Conservation (phyloP, 2,329 filamentous ascomycete genomes). For the Neonectria punicea region DNA sequence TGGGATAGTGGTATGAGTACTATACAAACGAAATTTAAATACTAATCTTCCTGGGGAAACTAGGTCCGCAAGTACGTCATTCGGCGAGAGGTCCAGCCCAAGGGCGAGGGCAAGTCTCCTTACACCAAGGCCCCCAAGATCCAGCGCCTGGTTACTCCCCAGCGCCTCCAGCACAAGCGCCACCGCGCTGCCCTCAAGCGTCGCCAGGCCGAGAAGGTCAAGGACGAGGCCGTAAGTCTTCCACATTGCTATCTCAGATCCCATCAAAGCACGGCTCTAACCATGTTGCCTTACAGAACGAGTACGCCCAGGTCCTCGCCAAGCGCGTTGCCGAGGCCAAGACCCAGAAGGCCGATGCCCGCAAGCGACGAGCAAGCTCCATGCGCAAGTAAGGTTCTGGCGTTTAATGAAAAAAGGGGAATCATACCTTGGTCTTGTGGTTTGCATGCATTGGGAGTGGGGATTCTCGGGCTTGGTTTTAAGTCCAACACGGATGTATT, state of each 20-base stretch:
- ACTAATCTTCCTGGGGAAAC: slow-evolving; percentile 53
- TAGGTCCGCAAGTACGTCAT: slow-evolving; percentile 99
- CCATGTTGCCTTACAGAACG: slow-evolving; percentile 74
- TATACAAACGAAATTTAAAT: slow-evolving; percentile 35
- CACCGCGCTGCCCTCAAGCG: slow-evolving; percentile 98
- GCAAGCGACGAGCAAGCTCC: slow-evolving; percentile 97
- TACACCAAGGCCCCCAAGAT: slow-evolving; percentile 99
- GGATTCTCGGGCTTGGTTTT: slow-evolving; percentile 47
- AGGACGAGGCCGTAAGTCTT: slow-evolving; percentile 94
- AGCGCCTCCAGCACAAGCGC: slow-evolving; percentile 99
- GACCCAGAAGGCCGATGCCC: slow-evolving; percentile 89
- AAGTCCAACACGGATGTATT: slow-evolving; percentile 51
- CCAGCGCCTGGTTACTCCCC: slow-evolving; percentile 98
- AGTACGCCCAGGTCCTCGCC: slow-evolving; percentile 95
- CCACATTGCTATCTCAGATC: rapidly evolving
- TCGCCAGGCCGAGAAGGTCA: slow-evolving; percentile 94
- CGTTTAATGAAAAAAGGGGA: slow-evolving; percentile 49
- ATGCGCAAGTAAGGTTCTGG: slow-evolving; percentile 80
- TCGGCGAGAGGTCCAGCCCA: slow-evolving; percentile 95
- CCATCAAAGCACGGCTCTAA: slow-evolving; percentile 19
- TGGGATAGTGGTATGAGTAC: slow-evolving; percentile 39
- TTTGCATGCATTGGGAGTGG: slow-evolving; percentile 56
- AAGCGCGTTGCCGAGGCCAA: slow-evolving; percentile 98
- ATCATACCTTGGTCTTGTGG: slow-evolving; percentile 52
- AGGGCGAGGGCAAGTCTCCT: slow-evolving; percentile 95